These are phyloP conservation scores for Clarireedia sp. DNA, from an alignment of 2,329 filamentous ascomycete species.

Conservation along the genomic window DNA sequence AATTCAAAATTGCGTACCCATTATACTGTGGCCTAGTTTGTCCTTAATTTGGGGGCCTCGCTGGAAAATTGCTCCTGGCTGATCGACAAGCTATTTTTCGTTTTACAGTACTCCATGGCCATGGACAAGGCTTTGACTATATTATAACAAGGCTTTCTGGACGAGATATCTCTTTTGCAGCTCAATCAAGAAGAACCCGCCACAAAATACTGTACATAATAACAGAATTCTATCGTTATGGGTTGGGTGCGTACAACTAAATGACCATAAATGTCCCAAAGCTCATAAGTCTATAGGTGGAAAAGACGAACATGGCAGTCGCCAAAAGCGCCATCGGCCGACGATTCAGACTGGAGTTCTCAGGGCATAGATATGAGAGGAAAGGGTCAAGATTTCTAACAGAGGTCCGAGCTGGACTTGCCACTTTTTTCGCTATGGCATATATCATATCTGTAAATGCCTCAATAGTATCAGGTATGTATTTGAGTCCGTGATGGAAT, in stretches of 20 bases:
- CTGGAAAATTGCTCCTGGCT: not conserved
- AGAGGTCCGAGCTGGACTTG: constrained; percentile 74
- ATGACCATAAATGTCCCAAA: constrained; percentile 22
- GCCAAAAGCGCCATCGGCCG: constrained; percentile 58
- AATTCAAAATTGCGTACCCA: not conserved
- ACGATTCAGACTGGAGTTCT: constrained; percentile 75
- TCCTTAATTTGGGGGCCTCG: constrained; percentile 2
- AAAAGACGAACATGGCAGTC: constrained; percentile 38
- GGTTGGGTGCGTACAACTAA: constrained; percentile 22
- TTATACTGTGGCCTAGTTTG: constrained; percentile 53
- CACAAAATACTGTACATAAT: not conserved
- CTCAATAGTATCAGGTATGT: constrained; percentile 34
- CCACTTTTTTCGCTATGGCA: constrained; percentile 62
- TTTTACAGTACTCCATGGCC: not conserved
- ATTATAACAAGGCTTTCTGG: not conserved
- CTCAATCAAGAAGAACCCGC: not conserved
- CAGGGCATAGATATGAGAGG: constrained; percentile 52
- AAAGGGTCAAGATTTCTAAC: constrained; percentile 71
- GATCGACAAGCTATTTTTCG: not conserved
- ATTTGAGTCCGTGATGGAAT: not conserved
- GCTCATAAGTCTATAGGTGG: constrained; percentile 45
- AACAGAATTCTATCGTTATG: constrained; percentile 15
- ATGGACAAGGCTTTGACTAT: not conserved
- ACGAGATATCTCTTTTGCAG: not conserved
- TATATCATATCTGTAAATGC: constrained; percentile 63